Evolutionary conservation across 2,329 filamentous ascomycete species (phyloP), one percentile per base, ranked within the genome.

Genomic region (Thermoascus crustaceus): DNA sequence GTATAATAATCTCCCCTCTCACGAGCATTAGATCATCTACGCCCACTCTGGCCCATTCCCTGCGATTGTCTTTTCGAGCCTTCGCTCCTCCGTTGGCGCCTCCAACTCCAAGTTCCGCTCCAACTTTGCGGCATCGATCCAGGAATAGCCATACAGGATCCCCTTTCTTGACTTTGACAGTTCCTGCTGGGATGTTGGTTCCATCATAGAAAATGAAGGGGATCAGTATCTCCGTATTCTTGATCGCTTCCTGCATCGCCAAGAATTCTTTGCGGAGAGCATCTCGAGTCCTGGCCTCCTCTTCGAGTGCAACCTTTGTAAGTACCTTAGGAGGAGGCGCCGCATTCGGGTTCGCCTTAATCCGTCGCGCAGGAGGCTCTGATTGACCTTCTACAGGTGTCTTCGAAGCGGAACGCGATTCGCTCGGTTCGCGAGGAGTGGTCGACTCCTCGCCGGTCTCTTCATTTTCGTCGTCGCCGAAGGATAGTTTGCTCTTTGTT

Each of bases 141-240:
- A 98, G 67, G 46, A 96, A 94, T 1, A 95, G 67, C 91, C 91
- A 96, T 17, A 93, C 72, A 38, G 79, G 82, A 53, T 96, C 91
- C 7, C 91, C 89, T 63, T 98, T 98, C 61, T 87, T 94, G 33
- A 96, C 76, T 40, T 81, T 80, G 31, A 89, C 88, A 9, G 75
- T 75, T 1, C 89, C 88, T 10, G 87, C 86, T 0, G 88, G 84
- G 7, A 84, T 82, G 57, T 93, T 89, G 14, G 85, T 85, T 10
- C 91, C 91, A 48, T 96, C 89, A 64, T 95, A 96, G 57, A 96
- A 96, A 3, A 96, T 85, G 59, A 96, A 98, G 0, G 91, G 91
- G 20, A 98, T 81, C 10, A 83, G 73, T 36, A 98, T 84, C 53
- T 95, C 88, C 6, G 87, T 88, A 13, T 78, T 77, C 64, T 93